Base-by-base conservation (phyloP, 208 protist species). In the Trypanosoma vivax region DNA sequence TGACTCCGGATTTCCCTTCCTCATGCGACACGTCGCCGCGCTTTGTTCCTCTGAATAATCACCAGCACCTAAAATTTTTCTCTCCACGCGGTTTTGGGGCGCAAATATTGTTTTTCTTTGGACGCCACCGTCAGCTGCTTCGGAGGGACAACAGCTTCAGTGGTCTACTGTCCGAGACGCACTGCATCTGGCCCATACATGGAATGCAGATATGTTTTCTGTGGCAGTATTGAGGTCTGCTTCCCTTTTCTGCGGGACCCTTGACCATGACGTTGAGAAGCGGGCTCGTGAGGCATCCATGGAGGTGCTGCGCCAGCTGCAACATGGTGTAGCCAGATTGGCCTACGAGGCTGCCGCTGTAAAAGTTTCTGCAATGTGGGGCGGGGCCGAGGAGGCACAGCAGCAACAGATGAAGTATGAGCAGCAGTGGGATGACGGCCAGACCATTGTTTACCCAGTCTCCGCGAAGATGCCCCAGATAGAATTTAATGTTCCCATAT, bases 181-280 rank as follows among this genome's bases (percentile, higher is more conserved):
- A n/a, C 51, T 92, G 40, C 55, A 69, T 40, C 64, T 89, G 25
- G 78, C 79, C 3, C 72, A 65, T 42, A 57, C 73, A 21, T 92
- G 85, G 85, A 70, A 77, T 39, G 76, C 79, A 2, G 81, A 88
- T 50, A 85, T 88, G 78, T 78, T 92, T 49, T 77, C 81, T 16
- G 72, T 89, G 1, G 81, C 81, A 7, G 60, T 88, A 16, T 55
- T 89, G 43, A 31, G 38, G 5, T 60, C 66, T 24, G 34, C 42
- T 16, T 25, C 33, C 19, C 39, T 21, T 31, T 47, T 30, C 11
- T 48, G 27, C 5, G n/a, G 10, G 2, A 35, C 39, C 21, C 27
- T 42, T 5, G 40, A 37, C 41, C n/a, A 28, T n/a, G 39, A 38
- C 19, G 31, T 34, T n/a, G 31, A 51, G 28, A 39, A 59, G 18